Evolutionary conservation across 495 filamentous ascomycete species (phyloP).

Genomic region (Neurospora intermedia): DNA sequence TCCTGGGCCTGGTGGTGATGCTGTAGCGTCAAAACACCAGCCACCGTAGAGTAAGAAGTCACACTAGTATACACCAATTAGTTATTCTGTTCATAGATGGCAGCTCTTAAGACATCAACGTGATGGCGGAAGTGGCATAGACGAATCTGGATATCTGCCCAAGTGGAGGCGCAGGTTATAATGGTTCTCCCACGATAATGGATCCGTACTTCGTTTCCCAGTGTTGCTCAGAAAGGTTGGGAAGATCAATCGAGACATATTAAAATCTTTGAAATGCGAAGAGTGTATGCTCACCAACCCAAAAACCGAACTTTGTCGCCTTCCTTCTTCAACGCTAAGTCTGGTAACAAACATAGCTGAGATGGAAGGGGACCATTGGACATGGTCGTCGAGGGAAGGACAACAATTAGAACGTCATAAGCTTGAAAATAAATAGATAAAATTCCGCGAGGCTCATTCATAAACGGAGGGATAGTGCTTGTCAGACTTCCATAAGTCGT

Average conservation of each 20-base stretch:
- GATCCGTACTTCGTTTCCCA: neutral
- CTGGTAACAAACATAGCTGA: constrained; percentile 54
- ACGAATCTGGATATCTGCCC: neutral
- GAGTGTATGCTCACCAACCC: constrained; percentile 58
- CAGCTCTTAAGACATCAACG: neutral
- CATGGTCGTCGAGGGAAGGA: constrained; percentile 25
- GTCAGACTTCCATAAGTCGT: neutral
- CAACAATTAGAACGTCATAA: neutral
- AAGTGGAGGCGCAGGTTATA: neutral
- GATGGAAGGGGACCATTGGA: constrained; percentile 52
- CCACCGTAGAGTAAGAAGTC: constrained; percentile 48
- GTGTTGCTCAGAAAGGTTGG: constrained; percentile 1
- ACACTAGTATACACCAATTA: constrained; percentile 45
- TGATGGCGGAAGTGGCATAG: neutral
- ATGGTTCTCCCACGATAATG: neutral
- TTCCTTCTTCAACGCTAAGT: constrained; percentile 40
- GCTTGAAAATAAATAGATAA: neutral
- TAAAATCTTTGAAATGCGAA: constrained; percentile 18
- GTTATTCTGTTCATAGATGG: neutral
- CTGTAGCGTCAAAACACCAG: constrained; percentile 51
- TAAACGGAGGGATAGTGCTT: neutral
- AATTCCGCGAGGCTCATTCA: neutral
- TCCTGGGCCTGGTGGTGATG: constrained; percentile 49
- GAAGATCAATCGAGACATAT: neutral
- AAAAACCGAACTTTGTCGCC: constrained; percentile 81